phyloP scores from a whole-genome alignment of 1,139 yeast species.

The Nadsonia commutata region DNA sequence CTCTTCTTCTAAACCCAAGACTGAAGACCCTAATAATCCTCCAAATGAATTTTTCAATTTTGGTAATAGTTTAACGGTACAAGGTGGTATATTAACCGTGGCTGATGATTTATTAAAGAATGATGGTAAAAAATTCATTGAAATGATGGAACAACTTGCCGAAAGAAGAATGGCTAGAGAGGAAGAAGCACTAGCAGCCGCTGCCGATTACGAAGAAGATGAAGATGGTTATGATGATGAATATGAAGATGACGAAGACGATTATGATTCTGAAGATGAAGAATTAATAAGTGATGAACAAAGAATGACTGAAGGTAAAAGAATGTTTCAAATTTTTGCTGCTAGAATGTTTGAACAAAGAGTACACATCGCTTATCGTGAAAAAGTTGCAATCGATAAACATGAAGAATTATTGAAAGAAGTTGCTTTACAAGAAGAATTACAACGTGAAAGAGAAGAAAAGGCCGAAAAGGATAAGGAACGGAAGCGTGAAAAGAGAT shows the following conservation, averaged over 20 bases:
- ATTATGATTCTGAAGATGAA: slow-evolving; percentile 23
- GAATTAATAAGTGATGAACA: slow-evolving; percentile 43
- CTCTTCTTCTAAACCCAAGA: background rate
- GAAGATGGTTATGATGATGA: slow-evolving; percentile 24
- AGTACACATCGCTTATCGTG: slow-evolving; percentile 57
- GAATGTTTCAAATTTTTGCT: slow-evolving; percentile 61
- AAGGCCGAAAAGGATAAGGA: slow-evolving; percentile 2
- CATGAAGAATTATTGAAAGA: slow-evolving; percentile 21
- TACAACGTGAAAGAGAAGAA: slow-evolving; percentile 5
- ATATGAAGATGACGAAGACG: slow-evolving; percentile 22
- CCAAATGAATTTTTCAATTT: slow-evolving; percentile 20
- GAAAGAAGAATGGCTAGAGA: slow-evolving; percentile 41
- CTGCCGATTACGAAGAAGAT: slow-evolving; percentile 23
- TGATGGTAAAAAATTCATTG: slow-evolving; percentile 61
- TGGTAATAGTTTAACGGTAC: slow-evolving; percentile 23
- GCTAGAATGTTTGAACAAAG: slow-evolving; percentile 61
- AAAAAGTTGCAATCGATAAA: slow-evolving; percentile 58
- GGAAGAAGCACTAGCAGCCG: slow-evolving; percentile 24
- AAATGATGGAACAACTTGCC: slow-evolving; percentile 63
- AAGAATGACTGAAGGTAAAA: slow-evolving; percentile 61
- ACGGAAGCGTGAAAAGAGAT: slow-evolving; percentile 4
- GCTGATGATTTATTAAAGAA: slow-evolving; percentile 67
- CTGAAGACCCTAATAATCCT: slow-evolving; percentile 4
- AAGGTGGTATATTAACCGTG: slow-evolving; percentile 38
- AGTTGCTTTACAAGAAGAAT: slow-evolving; percentile 2